phyloP scores from a whole-genome alignment of 768 basidiomycete species.

The Mycena haematopus region DNA sequence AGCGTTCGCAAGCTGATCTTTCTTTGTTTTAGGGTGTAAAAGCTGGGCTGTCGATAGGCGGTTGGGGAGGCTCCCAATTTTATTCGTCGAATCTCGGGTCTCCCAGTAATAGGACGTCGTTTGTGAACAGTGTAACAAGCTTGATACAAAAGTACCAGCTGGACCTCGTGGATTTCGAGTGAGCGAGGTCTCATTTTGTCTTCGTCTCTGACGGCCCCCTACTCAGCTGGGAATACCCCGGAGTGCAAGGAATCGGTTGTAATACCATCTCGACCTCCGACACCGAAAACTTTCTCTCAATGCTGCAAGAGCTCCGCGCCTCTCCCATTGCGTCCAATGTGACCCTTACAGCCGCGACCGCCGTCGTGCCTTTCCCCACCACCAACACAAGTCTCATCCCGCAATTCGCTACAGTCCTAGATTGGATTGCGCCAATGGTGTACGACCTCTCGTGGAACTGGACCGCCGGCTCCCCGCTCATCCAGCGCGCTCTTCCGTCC shows the following conservation, averaged over 20 bases:
- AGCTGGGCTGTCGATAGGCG: constrained; percentile 68
- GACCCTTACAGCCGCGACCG: constrained; percentile 60
- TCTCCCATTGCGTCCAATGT: constrained; percentile 59
- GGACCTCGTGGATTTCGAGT: constrained; percentile 67
- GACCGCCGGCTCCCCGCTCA: constrained; percentile 54
- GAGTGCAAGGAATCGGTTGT: constrained; percentile 69
- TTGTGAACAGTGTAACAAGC: constrained; percentile 61
- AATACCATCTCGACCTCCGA: constrained; percentile 71
- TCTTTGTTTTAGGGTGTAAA: constrained; percentile 56
- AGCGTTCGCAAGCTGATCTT: constrained; percentile 1
- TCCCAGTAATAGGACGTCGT: constrained; percentile 62
- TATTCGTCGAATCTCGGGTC: constrained; percentile 71
- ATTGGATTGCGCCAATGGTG: constrained; percentile 65
- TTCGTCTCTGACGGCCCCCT: background rate
- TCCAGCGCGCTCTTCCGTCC: constrained; percentile 59
- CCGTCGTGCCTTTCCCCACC: constrained; percentile 47
- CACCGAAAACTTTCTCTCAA: constrained; percentile 77
- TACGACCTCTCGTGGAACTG: constrained; percentile 75
- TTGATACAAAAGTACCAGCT: constrained; percentile 60
- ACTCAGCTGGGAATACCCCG: constrained; percentile 88
- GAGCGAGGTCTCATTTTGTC: constrained; percentile 26
- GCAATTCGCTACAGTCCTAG: constrained; percentile 71
- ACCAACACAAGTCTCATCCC: constrained; percentile 74
- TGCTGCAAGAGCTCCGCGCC: constrained; percentile 75
- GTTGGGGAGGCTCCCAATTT: constrained; percentile 69